phyloP scores from a whole-genome alignment of 2,329 filamentous ascomycete genomes.

The Albifimbria verrucaria region DNA sequence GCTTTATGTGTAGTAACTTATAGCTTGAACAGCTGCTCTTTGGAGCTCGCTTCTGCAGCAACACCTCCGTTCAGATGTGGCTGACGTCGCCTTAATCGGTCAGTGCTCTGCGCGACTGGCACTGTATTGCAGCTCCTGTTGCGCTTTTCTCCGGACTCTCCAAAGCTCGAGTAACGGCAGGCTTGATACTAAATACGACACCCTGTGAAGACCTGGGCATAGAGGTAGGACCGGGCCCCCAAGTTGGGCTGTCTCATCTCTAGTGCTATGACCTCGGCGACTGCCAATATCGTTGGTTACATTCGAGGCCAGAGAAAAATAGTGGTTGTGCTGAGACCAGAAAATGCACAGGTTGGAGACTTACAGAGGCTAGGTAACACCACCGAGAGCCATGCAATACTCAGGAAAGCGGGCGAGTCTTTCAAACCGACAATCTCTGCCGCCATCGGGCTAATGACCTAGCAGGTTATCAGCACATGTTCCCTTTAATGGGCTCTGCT shows the following conservation, averaged over 20 bases:
- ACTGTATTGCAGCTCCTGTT: neutral
- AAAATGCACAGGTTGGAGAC: neutral
- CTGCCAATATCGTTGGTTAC: neutral
- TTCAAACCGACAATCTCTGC: conserved; percentile 2
- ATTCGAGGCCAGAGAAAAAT: neutral
- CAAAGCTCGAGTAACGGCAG: neutral
- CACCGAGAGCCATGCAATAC: conserved; percentile 1
- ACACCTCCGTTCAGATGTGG: neutral
- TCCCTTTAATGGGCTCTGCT: neutral
- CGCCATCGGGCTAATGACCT: conserved; percentile 1
- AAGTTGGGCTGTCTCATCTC: neutral
- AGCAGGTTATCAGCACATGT: neutral
- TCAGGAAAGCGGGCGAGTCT: conserved; percentile 1
- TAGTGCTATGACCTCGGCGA: neutral
- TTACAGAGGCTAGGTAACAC: conserved; percentile 1
- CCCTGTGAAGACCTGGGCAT: neutral
- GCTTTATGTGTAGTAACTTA: neutral
- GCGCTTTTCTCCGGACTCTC: neutral
- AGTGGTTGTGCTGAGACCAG: neutral
- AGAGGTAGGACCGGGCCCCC: neutral
- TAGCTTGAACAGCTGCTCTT: neutral
- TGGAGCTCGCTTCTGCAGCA: neutral
- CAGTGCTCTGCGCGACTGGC: neutral
- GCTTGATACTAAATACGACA: neutral
- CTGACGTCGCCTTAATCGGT: neutral